Evolutionary conservation across 805 yeast genomes (phyloP), one percentile per base, ranked within the genome.

Genomic region (Ogataea ganodermae): DNA sequence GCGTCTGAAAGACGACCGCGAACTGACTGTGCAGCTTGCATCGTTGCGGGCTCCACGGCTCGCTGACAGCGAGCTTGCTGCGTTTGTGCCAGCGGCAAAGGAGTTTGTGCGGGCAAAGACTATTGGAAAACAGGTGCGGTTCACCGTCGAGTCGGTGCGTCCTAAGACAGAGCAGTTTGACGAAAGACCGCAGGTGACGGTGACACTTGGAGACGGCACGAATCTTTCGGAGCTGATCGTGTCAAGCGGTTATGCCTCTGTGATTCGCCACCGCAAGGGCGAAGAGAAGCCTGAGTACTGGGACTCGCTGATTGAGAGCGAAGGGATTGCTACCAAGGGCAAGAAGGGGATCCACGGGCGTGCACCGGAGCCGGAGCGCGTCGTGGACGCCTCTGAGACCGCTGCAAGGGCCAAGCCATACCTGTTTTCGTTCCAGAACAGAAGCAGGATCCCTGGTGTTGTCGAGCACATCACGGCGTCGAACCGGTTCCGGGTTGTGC

Each of bases 351-450:
- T 89, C 35, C 81, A 76, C 61, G 74, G 78, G 22, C 81, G 81
- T 59, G 75, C 78, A 44, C 80, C 81, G 13, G 79, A 79, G 13
- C 68, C 79, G 17, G 81, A 81, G 31, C 75, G 89, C 56, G 66
- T 81, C 26, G 86, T 86, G 27, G 92, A 89, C 63, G 96, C 95
- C 4, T 84, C 92, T 17, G 96, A 87, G 62, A 79, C 77, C 56
- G 73, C 76, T 6, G 70, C 82, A 35, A 80, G 88, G 59, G 89
- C 96, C 27, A 82, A 82, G 52, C 81, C 91, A 5, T 87, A 83
- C 59, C 72, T 86, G 58, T 77, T 85, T 50, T 80, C 89, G 2
- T 78, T 89, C 56, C 80, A 78, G 60, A 80, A 84, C 55, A 83
- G 84, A 69, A 75, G 80, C 21, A 74, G 78, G 48, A 75, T 87